Evolutionary conservation across 345 rosid genomes (phyloP).

Genomic region (Atalantia buxifolia): DNA sequence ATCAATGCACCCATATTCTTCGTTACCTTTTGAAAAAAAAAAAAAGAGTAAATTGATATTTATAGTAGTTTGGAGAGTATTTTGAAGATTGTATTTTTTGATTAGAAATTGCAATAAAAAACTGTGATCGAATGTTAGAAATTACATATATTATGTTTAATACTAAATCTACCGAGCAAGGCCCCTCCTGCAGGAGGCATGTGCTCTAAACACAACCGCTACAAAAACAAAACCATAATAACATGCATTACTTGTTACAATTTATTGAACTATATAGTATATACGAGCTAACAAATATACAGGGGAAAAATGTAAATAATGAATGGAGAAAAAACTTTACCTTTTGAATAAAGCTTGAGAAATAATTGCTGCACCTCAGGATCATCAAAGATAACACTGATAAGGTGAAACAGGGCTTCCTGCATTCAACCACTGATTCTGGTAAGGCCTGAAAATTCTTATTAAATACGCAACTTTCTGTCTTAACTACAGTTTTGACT

Average conservation of each 20-base stretch:
- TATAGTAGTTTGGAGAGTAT: no score
- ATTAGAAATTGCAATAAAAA: not conserved
- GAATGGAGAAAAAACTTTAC: constrained; percentile 26
- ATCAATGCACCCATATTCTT: no score
- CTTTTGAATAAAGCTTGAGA: constrained; percentile 91
- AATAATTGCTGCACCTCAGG: constrained; percentile 96
- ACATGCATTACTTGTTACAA: not conserved
- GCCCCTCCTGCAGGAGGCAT: not conserved
- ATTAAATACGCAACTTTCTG: constrained; percentile 1
- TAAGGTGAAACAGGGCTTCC: constrained; percentile 95
- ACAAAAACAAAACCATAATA: not conserved
- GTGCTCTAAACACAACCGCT: not conserved
- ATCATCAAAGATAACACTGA: constrained; percentile 89
- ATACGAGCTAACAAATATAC: not conserved
- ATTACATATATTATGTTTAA: not conserved
- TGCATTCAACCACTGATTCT: constrained; percentile 31
- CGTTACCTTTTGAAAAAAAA: no score
- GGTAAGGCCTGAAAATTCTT: not conserved
- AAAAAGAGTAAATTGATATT: no score
- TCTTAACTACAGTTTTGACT: not conserved
- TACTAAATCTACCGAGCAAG: not conserved
- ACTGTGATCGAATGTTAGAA: not conserved
- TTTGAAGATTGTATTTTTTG: not conserved
- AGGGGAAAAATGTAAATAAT: not conserved
- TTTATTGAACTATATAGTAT: not conserved